Percentiles rank a stretch among this genome's conserved stretches.
Conservation (phyloP, 805 yeast genomes). For the Teunomyces lycoperdinae region DNA sequence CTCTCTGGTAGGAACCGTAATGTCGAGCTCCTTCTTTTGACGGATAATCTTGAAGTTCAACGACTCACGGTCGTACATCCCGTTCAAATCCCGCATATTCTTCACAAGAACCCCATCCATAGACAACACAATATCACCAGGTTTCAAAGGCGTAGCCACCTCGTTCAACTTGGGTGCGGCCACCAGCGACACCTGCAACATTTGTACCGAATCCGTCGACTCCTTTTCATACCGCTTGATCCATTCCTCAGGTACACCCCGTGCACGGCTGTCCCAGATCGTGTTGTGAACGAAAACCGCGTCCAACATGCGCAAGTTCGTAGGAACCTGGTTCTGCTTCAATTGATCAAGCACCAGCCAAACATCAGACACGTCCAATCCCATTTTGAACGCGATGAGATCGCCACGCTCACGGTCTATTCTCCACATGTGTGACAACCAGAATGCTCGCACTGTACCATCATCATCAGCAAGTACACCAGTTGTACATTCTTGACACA, state of each 20-base stretch:
- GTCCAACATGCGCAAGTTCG: constrained; percentile 62
- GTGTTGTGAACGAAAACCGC: constrained; percentile 72
- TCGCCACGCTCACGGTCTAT: constrained; percentile 47
- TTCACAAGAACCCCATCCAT: constrained; percentile 65
- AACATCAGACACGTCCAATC: constrained; percentile 71
- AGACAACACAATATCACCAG: constrained; percentile 77
- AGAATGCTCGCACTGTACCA: constrained; percentile 79
- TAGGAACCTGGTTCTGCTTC: constrained; percentile 49
- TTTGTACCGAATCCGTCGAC: constrained; percentile 64
- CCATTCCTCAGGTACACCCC: constrained; percentile 89
- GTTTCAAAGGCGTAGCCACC: constrained; percentile 37
- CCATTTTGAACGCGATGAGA: constrained; percentile 69
- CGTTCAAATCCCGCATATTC: constrained; percentile 63
- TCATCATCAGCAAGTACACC: constrained; percentile 76
- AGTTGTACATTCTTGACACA: constrained; percentile 70
- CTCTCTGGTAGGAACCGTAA: constrained; percentile 63
- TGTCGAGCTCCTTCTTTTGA: constrained; percentile 58
- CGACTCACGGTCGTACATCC: constrained; percentile 40
- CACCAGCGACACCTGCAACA: constrained; percentile 68
- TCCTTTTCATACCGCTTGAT: constrained; percentile 62
- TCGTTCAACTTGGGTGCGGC: constrained; percentile 43
- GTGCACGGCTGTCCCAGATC: constrained; percentile 70
- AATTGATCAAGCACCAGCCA: constrained; percentile 54
- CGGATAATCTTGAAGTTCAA: constrained; percentile 67
- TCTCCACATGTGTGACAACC: constrained; percentile 85